Evolutionary conservation across 441 rosid genomes (phyloP).

Genomic region (Jatropha podagrica): DNA sequence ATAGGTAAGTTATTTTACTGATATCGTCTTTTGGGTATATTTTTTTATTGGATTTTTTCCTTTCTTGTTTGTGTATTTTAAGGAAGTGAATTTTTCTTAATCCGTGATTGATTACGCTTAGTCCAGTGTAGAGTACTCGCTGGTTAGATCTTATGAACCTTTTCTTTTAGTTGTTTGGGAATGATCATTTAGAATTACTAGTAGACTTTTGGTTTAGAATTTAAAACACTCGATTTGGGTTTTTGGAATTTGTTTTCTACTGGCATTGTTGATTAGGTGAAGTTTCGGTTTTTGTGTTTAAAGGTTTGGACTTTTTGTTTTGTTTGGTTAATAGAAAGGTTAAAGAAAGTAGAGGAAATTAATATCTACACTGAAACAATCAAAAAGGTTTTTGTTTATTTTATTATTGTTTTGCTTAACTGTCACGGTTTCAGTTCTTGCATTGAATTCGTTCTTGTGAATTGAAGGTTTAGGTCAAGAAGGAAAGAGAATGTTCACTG

Average conservation of each 20-base stretch:
- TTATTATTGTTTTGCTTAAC: neutral
- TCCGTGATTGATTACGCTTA: neutral
- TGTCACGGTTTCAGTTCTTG: neutral
- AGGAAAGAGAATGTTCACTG: constrained; percentile 48
- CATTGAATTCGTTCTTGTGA: constrained; percentile 11
- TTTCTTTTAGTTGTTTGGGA: neutral
- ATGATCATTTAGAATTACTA: neutral
- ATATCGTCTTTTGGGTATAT: constrained; percentile 10
- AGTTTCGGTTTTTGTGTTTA: neutral
- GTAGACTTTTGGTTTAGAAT: neutral
- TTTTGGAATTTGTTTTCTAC: neutral
- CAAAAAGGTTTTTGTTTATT: neutral
- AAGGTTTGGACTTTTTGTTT: neutral
- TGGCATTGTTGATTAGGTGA: neutral
- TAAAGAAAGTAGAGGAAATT: neutral
- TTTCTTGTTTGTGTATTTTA: neutral
- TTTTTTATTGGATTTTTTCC: constrained; percentile 6
- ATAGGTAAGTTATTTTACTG: constrained; percentile 6
- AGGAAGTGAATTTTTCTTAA: constrained; percentile 17
- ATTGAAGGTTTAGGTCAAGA: constrained; percentile 31
- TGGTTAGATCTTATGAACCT: neutral
- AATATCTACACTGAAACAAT: neutral
- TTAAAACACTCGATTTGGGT: neutral
- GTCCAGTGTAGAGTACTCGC: neutral
- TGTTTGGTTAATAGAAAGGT: neutral